A percentile compares a stretch with the other conserved stretches of the same genome.
Conservation (phyloP, 78 protist genomes). For the Diacronema lutheri region DNA sequence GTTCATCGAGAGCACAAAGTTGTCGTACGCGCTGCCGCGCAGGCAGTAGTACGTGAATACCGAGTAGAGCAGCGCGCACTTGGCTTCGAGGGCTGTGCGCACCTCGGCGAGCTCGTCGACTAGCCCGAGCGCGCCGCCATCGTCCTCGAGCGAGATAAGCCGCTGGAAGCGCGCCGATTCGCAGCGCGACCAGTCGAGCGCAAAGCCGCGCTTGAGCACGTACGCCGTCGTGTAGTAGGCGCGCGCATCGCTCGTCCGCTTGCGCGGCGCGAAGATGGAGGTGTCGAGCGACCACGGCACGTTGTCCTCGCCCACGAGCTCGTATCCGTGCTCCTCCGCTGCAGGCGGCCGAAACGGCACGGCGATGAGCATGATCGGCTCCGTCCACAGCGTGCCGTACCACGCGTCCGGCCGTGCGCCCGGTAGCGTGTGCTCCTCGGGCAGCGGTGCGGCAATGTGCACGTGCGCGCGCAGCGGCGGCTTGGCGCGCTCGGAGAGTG, state of each 20-base stretch:
- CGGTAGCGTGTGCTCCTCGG: neutral
- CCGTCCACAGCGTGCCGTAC: neutral
- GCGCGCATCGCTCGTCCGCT: neutral
- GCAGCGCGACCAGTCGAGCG: neutral
- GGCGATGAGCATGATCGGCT: neutral
- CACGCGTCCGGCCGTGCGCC: neutral
- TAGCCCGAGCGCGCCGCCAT: neutral
- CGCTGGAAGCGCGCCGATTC: neutral
- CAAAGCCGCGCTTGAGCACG: neutral
- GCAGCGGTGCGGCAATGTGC: neutral
- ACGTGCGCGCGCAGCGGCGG: neutral
- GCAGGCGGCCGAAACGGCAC: neutral
- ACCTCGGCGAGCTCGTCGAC: neutral
- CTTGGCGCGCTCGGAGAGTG: neutral
- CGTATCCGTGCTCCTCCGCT: neutral
- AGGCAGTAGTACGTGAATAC: neutral
- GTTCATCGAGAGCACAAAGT: neutral
- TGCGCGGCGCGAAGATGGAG: neutral
- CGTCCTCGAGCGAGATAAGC: too few species aligned
- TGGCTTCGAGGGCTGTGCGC: neutral
- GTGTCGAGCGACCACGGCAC: neutral
- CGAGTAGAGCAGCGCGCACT: neutral
- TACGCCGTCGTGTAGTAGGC: neutral
- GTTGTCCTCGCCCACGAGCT: neutral
- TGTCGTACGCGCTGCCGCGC: neutral